These are phyloP conservation scores for Myriosclerotinia curreyana DNA, from an alignment of 2,329 filamentous ascomycete genomes.

Conservation along the genomic window DNA sequence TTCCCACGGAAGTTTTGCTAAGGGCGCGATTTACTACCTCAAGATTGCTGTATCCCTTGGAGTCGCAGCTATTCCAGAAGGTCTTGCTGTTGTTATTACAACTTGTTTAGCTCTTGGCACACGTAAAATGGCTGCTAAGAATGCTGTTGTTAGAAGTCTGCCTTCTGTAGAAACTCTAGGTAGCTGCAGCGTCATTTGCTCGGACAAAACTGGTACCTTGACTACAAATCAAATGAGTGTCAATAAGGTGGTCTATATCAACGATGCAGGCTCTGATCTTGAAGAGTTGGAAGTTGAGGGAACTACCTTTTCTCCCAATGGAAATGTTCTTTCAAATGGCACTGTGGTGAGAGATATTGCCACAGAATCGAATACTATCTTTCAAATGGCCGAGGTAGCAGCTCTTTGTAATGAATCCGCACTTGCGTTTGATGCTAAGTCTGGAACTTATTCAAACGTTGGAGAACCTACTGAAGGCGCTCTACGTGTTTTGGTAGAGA, in stretches of 20 bases:
- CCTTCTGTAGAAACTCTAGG: conserved; percentile 96
- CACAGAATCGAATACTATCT: conserved; percentile 69
- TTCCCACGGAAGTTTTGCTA: conserved; percentile 87
- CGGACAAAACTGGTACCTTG: conserved; percentile 96
- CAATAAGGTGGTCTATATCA: conserved; percentile 83
- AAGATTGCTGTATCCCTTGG: conserved; percentile 99
- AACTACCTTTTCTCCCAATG: conserved; percentile 85
- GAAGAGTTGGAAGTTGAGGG: conserved; percentile 89
- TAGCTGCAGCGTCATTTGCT: conserved; percentile 99
- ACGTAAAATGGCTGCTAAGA: conserved; percentile 97
- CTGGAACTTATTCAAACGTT: conserved; percentile 72
- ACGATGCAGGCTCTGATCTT: conserved; percentile 67
- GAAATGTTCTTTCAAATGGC: conserved; percentile 67
- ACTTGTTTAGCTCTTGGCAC: conserved; percentile 95
- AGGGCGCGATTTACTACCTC: conserved; percentile 98
- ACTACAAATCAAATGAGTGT: conserved; percentile 99
- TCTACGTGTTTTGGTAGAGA: conserved; percentile 85
- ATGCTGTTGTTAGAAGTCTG: conserved; percentile 91
- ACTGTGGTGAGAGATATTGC: conserved; percentile 66
- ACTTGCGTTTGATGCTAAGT: conserved; percentile 76
- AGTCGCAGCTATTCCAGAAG: conserved; percentile 96
- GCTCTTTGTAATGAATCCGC: conserved; percentile 86
- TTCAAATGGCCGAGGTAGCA: conserved; percentile 70
- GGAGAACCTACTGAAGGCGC: conserved; percentile 96
- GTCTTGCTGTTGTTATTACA: conserved; percentile 97